phyloP scores from a whole-genome alignment of 106 monocot genomes.

The Vanilla planifolia region DNA sequence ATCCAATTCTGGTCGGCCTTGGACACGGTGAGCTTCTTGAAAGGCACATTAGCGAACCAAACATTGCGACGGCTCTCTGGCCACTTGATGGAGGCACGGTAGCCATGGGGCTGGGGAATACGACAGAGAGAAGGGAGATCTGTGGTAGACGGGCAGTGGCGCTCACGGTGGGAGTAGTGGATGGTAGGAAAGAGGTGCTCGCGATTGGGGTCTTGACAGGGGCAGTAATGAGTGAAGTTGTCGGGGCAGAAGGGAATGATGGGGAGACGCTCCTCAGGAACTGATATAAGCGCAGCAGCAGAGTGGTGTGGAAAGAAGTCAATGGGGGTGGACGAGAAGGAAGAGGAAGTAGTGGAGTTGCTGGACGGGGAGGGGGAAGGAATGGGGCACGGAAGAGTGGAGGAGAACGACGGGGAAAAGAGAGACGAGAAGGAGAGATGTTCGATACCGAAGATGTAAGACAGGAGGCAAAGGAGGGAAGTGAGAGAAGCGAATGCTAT shows the following conservation, averaged over 20 bases:
- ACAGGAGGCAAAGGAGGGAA: slow-evolving; percentile 25
- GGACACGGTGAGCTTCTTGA: slow-evolving; percentile 31
- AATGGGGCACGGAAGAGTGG: neutral
- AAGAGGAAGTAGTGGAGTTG: neutral
- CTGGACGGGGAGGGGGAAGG: neutral
- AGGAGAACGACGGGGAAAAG: neutral
- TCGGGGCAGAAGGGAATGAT: slow-evolving; percentile 36
- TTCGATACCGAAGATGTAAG: slow-evolving; percentile 35
- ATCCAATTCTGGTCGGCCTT: slow-evolving; percentile 86
- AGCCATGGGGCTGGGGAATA: slow-evolving; percentile 46
- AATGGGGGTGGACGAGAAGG: neutral
- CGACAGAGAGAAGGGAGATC: slow-evolving; percentile 30
- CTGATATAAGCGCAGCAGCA: slow-evolving; percentile 5
- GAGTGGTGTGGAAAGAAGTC: slow-evolving; percentile 28
- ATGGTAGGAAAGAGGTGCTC: slow-evolving; percentile 33
- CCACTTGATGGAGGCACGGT: slow-evolving; percentile 45
- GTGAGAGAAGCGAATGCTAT: slow-evolving; percentile 16
- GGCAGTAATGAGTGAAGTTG: slow-evolving; percentile 76
- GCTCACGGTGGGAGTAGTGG: slow-evolving; percentile 41
- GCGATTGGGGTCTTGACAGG: slow-evolving; percentile 68
- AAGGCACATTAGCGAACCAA: slow-evolving; percentile 79
- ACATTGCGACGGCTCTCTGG: slow-evolving; percentile 50
- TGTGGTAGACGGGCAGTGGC: slow-evolving; percentile 58
- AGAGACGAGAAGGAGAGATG: slow-evolving; percentile 14
- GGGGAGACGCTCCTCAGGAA: slow-evolving; percentile 15